Evolutionary conservation across 441 rosid species (phyloP), one percentile per base, ranked within the genome.

Genomic region (Adansonia grandidieri): DNA sequence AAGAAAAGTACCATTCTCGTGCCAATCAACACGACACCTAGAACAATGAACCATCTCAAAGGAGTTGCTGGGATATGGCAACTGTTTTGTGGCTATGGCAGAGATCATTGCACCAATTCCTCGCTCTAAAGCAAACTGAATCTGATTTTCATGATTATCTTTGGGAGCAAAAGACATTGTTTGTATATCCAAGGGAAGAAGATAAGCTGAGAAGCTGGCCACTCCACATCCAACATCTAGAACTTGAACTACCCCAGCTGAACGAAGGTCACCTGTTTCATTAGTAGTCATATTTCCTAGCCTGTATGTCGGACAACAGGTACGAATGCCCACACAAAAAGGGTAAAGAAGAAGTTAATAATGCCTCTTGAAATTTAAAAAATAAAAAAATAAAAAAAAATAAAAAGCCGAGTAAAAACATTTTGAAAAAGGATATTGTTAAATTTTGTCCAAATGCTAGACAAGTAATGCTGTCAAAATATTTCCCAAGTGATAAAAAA

Each of bases 1-100:
- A 74, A 82, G 54, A 37, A 79, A 77, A 47, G 80, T 94, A 96
- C 99, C 95, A 80, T 92, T 91, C 74, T 85, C 93, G 80, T 96
- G 99, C 96, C 96, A 96, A 84, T 96, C 95, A 81, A 96, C 93
- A 62, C 98, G 97, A 76, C 99, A 96, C 75, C 99, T 91, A 32
- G 99, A 96, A 86, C 99, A 96, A 78, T 96, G 99, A 81, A 96
- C 90, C 98, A 94, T 92, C 80, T 96, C 98, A 85, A 94, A 96
- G 8, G 98, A 94, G 66, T 88, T 88, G 50, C 96, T 64, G 61
- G 99, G 99, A 87, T 89, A 94, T 14, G 97, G 97, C 79, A 93
- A 78, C 76, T 93, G 99, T 82, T 91, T 94, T 56, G 97, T 92
- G 79, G 98, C 91, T 77, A 91, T 60, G 44, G 94, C 96, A 48